These are phyloP conservation scores for Cordia subcordata DNA, from an alignment of 257 asterid genomes.

Conservation along the genomic window DNA sequence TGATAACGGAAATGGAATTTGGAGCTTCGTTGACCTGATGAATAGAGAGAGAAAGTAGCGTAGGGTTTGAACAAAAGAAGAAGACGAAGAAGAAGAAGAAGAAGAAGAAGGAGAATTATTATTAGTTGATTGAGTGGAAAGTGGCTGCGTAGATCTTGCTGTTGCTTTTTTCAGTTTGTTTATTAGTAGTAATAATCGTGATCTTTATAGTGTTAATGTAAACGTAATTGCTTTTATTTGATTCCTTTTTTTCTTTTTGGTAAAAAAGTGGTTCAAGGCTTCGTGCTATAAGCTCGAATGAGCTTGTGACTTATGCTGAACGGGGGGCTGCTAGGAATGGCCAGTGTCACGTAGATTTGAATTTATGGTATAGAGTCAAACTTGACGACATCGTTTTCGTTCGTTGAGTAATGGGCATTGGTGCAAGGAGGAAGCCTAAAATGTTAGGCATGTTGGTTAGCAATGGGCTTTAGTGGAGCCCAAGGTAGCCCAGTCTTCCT, in stretches of 20 bases:
- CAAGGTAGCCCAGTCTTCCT: too few relatives aligned
- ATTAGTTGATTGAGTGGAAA: background rate
- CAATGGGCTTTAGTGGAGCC: too few relatives aligned
- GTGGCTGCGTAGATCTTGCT: too few relatives aligned
- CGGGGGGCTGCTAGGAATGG: background rate
- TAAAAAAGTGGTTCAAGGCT: background rate
- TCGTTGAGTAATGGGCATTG: background rate
- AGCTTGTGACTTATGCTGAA: too few relatives aligned
- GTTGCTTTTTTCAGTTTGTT: background rate
- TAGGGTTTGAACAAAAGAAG: slow-evolving; percentile 15
- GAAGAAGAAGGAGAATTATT: background rate
- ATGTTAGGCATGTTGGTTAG: too few relatives aligned
- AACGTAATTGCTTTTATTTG: too few relatives aligned
- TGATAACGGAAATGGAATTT: background rate
- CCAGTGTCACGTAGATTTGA: background rate
- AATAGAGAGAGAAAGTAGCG: slow-evolving; percentile 3
- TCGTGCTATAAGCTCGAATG: background rate
- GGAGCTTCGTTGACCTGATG: slow-evolving; percentile 1
- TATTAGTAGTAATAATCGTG: too few relatives aligned
- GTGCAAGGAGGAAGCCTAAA: background rate
- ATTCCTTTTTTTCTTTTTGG: background rate
- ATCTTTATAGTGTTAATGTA: too few relatives aligned
- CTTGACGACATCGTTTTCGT: background rate
- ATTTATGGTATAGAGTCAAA: too few relatives aligned
- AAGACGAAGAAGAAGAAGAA: too few relatives aligned